Conservation (phyloP, 371 early-diverging fungal genomes). For the Mucor velutinosus region DNA sequence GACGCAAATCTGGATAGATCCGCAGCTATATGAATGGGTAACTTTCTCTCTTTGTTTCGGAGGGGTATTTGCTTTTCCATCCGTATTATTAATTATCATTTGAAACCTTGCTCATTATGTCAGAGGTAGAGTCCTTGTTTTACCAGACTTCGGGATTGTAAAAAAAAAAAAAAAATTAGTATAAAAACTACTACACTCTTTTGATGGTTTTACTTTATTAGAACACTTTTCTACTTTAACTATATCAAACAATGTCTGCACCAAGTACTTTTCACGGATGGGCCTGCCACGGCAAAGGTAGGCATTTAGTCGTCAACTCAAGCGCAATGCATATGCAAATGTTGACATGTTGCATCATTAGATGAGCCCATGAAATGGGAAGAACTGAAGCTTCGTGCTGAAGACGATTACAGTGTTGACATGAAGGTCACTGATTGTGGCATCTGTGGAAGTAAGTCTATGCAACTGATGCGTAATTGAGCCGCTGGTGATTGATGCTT, state of each 20-base stretch:
- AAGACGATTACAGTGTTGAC: constrained; percentile 53
- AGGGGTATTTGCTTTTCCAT: background rate
- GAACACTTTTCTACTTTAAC: background rate
- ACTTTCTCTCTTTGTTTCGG: background rate
- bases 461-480: background rate
- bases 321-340: background rate
- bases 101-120: background rate
- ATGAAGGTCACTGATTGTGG: constrained; percentile 56
- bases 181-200: background rate
- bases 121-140: background rate
- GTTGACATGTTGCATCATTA: background rate
- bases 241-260: constrained; percentile 11
- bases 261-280: constrained; percentile 26
- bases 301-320: background rate
- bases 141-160: background rate
- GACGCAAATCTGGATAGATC: no score
- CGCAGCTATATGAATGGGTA: background rate
- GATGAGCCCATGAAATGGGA: constrained; percentile 12
- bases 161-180: background rate
- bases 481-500: background rate
- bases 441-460: constrained; percentile 41
- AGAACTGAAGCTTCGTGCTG: constrained; percentile 35
- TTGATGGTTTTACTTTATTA: no score
- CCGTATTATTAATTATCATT: background rate
- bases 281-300: constrained; percentile 24